A percentile compares a stretch with the other conserved stretches of the same genome.
These are phyloP conservation scores for Typha latifolia DNA, from an alignment of 176 grass and related monocot species.

Conservation along the genomic window DNA sequence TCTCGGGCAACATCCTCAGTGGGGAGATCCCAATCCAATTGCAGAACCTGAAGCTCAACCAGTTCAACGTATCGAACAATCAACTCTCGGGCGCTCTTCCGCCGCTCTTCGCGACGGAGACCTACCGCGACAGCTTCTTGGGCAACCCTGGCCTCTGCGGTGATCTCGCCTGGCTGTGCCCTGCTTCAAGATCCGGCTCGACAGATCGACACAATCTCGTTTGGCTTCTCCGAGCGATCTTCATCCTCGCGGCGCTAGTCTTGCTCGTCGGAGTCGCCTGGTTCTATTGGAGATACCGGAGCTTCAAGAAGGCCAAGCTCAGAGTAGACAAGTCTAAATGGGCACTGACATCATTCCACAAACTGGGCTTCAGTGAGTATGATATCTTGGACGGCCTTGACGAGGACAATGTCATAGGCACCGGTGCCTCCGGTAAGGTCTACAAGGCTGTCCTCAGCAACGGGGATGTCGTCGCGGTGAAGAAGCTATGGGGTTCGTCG, in stretches of 20 bases:
- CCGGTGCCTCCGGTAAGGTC: slow-evolving; percentile 70
- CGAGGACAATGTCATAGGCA: slow-evolving; percentile 69
- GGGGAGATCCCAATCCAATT: slow-evolving; percentile 58
- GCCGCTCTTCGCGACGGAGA: slow-evolving; percentile 34
- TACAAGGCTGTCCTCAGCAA: slow-evolving; percentile 74
- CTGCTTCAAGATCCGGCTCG: not conserved
- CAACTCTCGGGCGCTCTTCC: slow-evolving; percentile 60
- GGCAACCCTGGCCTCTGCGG: slow-evolving; percentile 62
- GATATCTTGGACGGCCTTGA: slow-evolving; percentile 71
- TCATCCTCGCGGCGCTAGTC: slow-evolving; percentile 39
- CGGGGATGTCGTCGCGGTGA: slow-evolving; percentile 59
- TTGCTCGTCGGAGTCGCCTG: slow-evolving; percentile 39
- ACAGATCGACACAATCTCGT: not conserved
- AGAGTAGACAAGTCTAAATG: slow-evolving; percentile 55
- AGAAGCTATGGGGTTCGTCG: slow-evolving; percentile 44
- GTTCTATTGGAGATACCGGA: slow-evolving; percentile 57
- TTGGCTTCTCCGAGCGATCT: slow-evolving; percentile 61
- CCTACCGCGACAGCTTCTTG: slow-evolving; percentile 55
- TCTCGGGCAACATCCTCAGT: slow-evolving; percentile 50
- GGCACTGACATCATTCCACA: slow-evolving; percentile 84
- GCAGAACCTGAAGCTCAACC: slow-evolving; percentile 80
- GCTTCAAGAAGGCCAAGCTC: slow-evolving; percentile 35
- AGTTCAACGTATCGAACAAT: slow-evolving; percentile 76
- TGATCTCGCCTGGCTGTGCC: slow-evolving; percentile 28
- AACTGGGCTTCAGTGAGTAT: slow-evolving; percentile 72